Base-by-base conservation (phyloP, 1,139 yeast genomes). In the Hanseniaspora uvarum region DNA sequence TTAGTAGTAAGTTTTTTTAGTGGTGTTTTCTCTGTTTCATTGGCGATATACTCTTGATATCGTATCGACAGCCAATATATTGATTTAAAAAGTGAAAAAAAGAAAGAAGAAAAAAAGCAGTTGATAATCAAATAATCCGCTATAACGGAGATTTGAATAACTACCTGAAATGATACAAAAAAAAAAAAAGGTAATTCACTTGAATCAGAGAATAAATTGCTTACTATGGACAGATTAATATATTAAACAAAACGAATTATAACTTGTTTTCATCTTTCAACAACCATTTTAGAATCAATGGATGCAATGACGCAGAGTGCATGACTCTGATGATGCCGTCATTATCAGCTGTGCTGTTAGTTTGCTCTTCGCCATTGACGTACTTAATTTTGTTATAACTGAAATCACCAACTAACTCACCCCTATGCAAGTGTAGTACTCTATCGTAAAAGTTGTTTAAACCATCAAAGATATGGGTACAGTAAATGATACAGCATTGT, bases 401-500 rank as follows among this genome's bases (percentile, higher is more conserved):
- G 56, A 66, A 56, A 47, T 57, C 60, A 55, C 62, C 69, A 51
- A 65, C 60, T 54, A 72, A 75, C 64, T 59, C 70, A 45, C 97
- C 97, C 54, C 79, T 76, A 60, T 78, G 80, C 62, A 92, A 72
- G 67, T 92, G 97, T n/a, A 83, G 74, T 12, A 92, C 73, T 54
- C 83, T 74, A 52, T 94, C 86, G 46, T 96, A 94, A 96, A 97
- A 92, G 47, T 72, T 70, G 18, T 86, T 87, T 57, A 92, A 75
- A 0, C 98, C 98, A 64, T 92, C 98, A 66, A 92, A 92, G 52
- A 92, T 92, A 65, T 92, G 98, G 0, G 98, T 92, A 1, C 98
- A 98, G 66, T 92, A 92, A 6, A 92, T 76, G 58, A 83, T 83
- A 51, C 86, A 76, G 58, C 94, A 83, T 23, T 75, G 69, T 56